Conservation (phyloP, 2,329 filamentous ascomycete genomes). For the Alternaria panax region DNA sequence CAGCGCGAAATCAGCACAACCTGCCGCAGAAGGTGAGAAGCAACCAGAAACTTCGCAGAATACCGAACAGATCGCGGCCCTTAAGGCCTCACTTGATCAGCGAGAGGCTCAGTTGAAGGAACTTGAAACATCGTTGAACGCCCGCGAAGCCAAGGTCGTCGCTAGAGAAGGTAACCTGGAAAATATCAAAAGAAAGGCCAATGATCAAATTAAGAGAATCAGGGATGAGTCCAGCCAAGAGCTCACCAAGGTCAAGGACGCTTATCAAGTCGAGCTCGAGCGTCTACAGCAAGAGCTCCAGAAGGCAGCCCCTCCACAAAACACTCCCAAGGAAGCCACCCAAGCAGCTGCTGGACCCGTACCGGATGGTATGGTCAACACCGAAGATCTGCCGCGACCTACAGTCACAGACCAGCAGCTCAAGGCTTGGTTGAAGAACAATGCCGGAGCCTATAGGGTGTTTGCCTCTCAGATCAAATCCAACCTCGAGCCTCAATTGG, state of each 20-base stretch:
- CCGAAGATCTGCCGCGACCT: conserved; percentile 27
- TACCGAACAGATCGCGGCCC: conserved; percentile 50
- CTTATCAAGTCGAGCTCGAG: conserved; percentile 48
- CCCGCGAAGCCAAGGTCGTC: conserved; percentile 25
- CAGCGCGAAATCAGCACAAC: conserved; percentile 21
- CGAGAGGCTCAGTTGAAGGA: conserved; percentile 35
- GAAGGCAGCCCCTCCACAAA: conserved; percentile 1
- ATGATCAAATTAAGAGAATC: conserved; percentile 68
- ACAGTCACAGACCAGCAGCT: conserved; percentile 19
- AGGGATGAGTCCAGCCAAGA: conserved; percentile 39
- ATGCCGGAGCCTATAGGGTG: conserved; percentile 11
- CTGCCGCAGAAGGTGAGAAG: conserved; percentile 8
- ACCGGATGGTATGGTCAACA: conserved; percentile 29
- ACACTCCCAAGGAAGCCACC: conserved; percentile 8
- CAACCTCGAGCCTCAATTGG: conserved; percentile 11
- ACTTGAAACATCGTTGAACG: conserved; percentile 57
- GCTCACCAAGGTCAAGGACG: conserved; percentile 53
- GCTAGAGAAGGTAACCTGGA: conserved; percentile 34
- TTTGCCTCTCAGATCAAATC: conserved; percentile 18
- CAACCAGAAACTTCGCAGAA: conserved; percentile 57
- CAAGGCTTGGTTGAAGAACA: conserved; percentile 16
- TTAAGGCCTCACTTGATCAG: conserved; percentile 45
- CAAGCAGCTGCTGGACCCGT: conserved; percentile 6
- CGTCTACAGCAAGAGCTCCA: conserved; percentile 29
- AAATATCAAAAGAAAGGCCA: conserved; percentile 61